These are phyloP conservation scores for Gautieria morchelliformis DNA, from an alignment of 768 basidiomycete species.

Conservation along the genomic window DNA sequence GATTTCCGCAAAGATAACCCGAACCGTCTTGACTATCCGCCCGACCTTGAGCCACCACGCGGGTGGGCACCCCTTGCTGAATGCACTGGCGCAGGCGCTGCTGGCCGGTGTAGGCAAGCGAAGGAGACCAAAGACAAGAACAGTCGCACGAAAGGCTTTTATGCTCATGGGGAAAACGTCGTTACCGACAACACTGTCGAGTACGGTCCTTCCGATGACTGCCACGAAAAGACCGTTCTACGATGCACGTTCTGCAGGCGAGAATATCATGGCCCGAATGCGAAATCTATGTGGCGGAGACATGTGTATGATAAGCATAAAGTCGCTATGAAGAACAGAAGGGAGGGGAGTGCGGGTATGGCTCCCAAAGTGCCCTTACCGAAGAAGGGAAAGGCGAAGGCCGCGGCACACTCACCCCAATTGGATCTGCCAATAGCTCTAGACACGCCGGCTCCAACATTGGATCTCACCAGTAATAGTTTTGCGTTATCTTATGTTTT, in stretches of 20 bases:
- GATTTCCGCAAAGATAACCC: constrained; percentile 44
- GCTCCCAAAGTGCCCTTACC: not conserved
- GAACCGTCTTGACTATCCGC: constrained; percentile 59
- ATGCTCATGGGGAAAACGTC: constrained; percentile 25
- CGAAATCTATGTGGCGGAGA: constrained; percentile 85
- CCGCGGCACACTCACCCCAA: not conserved
- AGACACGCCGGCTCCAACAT: not conserved
- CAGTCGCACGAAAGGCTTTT: constrained; percentile 18
- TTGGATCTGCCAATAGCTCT: not conserved
- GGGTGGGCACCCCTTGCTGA: constrained; percentile 59
- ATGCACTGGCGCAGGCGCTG: constrained; percentile 1
- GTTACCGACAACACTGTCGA: constrained; percentile 34
- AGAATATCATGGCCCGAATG: constrained; percentile 79
- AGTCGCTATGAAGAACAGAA: constrained; percentile 80
- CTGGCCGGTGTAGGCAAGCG: constrained; percentile 20
- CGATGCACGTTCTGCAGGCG: constrained; percentile 80
- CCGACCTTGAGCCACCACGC: constrained; percentile 70
- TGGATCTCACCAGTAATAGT: constrained; percentile 4
- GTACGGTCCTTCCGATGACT: constrained; percentile 9
- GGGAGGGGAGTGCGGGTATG: constrained; percentile 37
- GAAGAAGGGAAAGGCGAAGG: not conserved
- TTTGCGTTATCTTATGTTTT: not conserved
- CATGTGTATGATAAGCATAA: constrained; percentile 88
- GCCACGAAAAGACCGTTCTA: constrained; percentile 65
- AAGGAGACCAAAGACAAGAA: constrained; percentile 61